phyloP scores from a whole-genome alignment of 345 rosid genomes.

The Eucalyptus rudis region DNA sequence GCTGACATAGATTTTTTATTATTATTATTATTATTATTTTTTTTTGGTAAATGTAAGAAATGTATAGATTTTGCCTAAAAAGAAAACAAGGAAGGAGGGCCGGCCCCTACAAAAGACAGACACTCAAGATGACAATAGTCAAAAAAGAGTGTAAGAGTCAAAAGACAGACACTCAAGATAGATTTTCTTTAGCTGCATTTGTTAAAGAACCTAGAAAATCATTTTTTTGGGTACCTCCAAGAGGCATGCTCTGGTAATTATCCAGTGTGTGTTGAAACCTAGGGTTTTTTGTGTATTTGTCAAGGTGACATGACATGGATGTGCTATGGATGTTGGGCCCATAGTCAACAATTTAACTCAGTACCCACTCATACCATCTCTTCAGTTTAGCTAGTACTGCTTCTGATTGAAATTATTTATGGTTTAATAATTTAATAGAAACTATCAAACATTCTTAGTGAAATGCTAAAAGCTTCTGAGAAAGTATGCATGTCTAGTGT shows the following conservation, averaged over 20 bases:
- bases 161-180: too few relatives aligned
- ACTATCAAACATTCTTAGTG: background rate
- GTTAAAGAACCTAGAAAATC: background rate
- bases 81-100: too few relatives aligned
- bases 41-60: too few relatives aligned
- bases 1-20: background rate
- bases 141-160: too few relatives aligned
- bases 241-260: background rate
- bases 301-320: background rate
- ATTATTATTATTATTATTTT: too few relatives aligned
- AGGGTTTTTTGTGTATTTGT: background rate
- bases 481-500: background rate
- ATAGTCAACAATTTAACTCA: background rate
- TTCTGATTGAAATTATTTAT: background rate
- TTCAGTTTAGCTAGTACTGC: background rate
- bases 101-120: too few relatives aligned
- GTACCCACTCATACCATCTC: background rate
- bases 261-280: background rate
- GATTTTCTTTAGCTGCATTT: background rate
- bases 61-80: too few relatives aligned
- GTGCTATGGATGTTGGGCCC: background rate
- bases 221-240: background rate
- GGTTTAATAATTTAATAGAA: background rate
- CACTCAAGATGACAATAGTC: too few relatives aligned
- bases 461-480: background rate